Evolutionary conservation across 1,284 basidiomycete species (phyloP).

Genomic region (Sporisorium sorghi): DNA sequence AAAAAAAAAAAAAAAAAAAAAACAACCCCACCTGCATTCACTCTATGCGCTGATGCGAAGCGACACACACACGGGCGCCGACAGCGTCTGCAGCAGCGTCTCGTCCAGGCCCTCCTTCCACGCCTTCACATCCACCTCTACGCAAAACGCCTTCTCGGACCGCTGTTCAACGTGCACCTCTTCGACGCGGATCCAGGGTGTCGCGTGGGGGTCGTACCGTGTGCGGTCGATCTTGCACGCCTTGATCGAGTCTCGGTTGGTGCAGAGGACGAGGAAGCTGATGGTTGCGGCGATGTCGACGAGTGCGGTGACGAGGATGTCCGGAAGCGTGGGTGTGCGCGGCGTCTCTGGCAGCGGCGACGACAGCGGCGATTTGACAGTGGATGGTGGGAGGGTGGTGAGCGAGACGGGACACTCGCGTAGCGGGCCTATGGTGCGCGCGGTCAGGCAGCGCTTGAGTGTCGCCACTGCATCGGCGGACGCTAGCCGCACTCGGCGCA

Average conservation of each 20-base stretch:
- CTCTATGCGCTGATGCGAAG: conserved; percentile 21
- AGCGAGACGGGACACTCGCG: conserved; percentile 20
- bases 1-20: too few relatives aligned
- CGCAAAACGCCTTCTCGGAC: conserved; percentile 7
- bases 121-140: conserved; percentile 24
- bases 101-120: conserved; percentile 26
- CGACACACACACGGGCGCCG: conserved; percentile 20
- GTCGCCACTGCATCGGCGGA: conserved; percentile 25
- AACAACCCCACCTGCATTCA: too few relatives aligned
- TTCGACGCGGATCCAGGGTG: conserved; percentile 26
- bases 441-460: conserved; percentile 20
- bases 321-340: not conserved
- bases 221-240: conserved; percentile 31
- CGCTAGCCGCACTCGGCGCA: conserved; percentile 18
- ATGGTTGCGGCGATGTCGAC: conserved; percentile 28
- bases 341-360: conserved; percentile 8
- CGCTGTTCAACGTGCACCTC: conserved; percentile 7
- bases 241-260: conserved; percentile 12
- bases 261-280: conserved; percentile 32
- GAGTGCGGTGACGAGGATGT: conserved; percentile 16
- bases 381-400: conserved; percentile 1
- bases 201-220: conserved; percentile 13
- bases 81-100: conserved; percentile 19
- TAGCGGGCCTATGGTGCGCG: conserved; percentile 24
- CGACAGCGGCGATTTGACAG: not conserved